Conservation (phyloP, 2,329 filamentous ascomycete genomes). For the Macrophomina pseudophaseolina region DNA sequence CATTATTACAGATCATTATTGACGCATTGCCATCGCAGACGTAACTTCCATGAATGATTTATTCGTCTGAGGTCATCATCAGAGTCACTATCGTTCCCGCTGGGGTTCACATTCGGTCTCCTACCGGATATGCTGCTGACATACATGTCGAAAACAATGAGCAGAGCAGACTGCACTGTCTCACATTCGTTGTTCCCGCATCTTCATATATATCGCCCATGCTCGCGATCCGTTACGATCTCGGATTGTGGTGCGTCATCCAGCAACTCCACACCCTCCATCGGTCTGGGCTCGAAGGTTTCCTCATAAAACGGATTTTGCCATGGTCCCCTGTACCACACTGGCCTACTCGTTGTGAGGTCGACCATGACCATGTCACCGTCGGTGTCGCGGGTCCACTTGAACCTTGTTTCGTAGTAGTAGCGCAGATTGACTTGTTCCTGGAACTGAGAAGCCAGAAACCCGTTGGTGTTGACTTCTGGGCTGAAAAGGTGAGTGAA, state of each 20-base stretch:
- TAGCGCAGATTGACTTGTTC: neutral
- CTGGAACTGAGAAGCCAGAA: neutral
- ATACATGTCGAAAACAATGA: no score
- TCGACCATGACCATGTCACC: slow-evolving; percentile 1
- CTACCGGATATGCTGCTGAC: no score
- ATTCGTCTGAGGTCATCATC: no score
- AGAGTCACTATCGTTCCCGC: no score
- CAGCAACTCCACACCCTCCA: neutral
- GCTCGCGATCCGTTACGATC: no score
- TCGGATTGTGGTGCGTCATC: neutral
- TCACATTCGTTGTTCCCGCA: no score
- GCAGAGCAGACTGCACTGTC: no score
- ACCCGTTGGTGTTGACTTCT: neutral
- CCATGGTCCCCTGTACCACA: neutral
- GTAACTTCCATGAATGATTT: no score
- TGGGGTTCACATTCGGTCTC: no score
- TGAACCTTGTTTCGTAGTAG: neutral
- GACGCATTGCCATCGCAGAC: no score
- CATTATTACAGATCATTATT: no score
- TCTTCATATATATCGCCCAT: no score
- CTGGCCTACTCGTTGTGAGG: neutral
- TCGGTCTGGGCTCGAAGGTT: neutral
- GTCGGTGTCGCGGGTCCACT: neutral
- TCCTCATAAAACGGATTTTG: neutral
- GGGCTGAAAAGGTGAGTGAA: neutral